Base-by-base conservation (phyloP, 441 rosid species). In the Pelargonium fulgidum region DNA sequence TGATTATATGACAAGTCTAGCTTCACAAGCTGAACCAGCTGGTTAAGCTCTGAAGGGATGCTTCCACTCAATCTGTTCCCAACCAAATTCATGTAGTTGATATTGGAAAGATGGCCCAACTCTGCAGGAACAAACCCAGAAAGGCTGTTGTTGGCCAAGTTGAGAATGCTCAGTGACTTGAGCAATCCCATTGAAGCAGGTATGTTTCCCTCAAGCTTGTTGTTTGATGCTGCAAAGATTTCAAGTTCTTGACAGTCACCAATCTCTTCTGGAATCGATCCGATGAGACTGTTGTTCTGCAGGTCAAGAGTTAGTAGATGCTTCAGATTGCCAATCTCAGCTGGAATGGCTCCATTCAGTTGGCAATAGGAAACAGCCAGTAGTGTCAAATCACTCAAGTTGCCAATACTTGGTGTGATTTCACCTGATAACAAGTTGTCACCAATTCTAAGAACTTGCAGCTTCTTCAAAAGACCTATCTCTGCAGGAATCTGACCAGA, bases 141-240 rank as follows among this genome's bases (percentile, higher is more conserved):
- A 64, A 93, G 78, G 71, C 85, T 83, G 88, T 91, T 93, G 72
- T 89, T 87, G 17, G 83, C 93, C 83, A 91, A 64, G 79, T 89
- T 91, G 68, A 93, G 69, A 68, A 70, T 77, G 54, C 81, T 84
- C 63, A 93, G 83, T 11, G 81, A 79, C 68, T 65, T 71, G 48
- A 93, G 86, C 72, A 59, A 83, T 70, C 89, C 87, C 48, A 88
- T 52, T 44, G 86, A 83, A 65, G 84, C 64, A 65, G 89, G 89
- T 66, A 93, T 79, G 12, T 80, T 73, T 36, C 95, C 97, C 73
- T 81, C 89, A 59, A 93, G 93, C 77, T 63, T 73, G 79, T 93
- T 93, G 79, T 80, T 70, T 39, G 92, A 81, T 2, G 84, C 93
- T 13, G 84, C 75, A 72, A 91, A 80, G 42, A 77, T 67, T 68